These are phyloP conservation scores for Clonostachys sp. DNA, from an alignment of 2,329 filamentous ascomycete genomes.

Conservation along the genomic window DNA sequence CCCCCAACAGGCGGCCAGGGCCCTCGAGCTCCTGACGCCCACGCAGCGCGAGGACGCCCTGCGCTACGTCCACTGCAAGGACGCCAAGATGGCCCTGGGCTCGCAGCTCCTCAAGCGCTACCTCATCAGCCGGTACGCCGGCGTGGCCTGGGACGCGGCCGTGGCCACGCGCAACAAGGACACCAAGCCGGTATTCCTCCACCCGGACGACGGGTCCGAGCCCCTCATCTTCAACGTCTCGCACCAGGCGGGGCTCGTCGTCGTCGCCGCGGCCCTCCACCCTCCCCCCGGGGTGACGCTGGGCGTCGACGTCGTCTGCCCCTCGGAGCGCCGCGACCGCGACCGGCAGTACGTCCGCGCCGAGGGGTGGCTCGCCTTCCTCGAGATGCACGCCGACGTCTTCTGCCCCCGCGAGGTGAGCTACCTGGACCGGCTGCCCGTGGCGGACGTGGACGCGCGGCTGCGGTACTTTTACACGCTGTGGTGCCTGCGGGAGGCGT, in stretches of 20 bases:
- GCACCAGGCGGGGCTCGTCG: constrained; percentile 73
- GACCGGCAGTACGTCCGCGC: constrained; percentile 51
- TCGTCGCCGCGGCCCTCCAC: constrained; percentile 50
- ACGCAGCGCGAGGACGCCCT: constrained; percentile 55
- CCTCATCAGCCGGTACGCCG: constrained; percentile 54
- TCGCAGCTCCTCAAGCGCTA: constrained; percentile 72
- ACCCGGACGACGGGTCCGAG: constrained; percentile 37
- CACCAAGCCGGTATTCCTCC: constrained; percentile 48
- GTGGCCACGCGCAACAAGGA: constrained; percentile 49
- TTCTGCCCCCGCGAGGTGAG: constrained; percentile 58
- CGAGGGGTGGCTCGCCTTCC: constrained; percentile 61
- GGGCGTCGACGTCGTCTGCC: constrained; percentile 74
- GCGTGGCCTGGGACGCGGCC: constrained; percentile 49
- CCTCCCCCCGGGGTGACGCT: constrained; percentile 37
- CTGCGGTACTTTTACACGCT: constrained; percentile 70
- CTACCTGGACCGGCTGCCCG: constrained; percentile 50
- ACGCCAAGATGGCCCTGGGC: constrained; percentile 70
- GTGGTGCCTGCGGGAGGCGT: constrained; percentile 77
- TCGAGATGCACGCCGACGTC: constrained; percentile 69
- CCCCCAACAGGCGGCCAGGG: constrained; percentile 41
- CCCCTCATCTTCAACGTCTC: constrained; percentile 68
- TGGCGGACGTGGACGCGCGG: constrained; percentile 41
- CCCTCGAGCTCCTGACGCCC: constrained; percentile 44
- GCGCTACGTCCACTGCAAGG: constrained; percentile 60
- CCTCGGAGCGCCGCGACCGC: constrained; percentile 61